phyloP scores from a whole-genome alignment of 2,329 filamentous ascomycete species.

The Diaporthe destruens region DNA sequence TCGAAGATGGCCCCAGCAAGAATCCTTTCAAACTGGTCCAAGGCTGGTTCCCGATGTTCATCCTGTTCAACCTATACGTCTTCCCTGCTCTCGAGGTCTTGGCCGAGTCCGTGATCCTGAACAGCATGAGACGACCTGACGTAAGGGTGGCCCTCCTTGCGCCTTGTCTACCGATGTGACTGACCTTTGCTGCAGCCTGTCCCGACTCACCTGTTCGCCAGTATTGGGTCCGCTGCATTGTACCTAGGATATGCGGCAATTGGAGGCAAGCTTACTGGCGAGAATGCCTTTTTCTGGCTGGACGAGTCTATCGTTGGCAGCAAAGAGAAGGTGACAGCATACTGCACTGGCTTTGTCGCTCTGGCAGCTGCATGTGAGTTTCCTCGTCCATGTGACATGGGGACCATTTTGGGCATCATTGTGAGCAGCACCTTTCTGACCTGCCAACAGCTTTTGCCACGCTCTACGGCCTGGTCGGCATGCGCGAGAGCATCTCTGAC shows the following conservation, averaged over 20 bases:
- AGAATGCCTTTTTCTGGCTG: slow-evolving; percentile 65
- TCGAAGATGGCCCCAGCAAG: slow-evolving; percentile 11
- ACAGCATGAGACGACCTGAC: slow-evolving; percentile 65
- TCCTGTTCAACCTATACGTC: slow-evolving; percentile 60
- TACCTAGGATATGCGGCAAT: slow-evolving; percentile 65
- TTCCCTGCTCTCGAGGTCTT: slow-evolving; percentile 58
- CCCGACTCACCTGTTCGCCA: slow-evolving; percentile 57
- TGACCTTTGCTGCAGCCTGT: slow-evolving; percentile 54
- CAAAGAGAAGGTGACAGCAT: slow-evolving; percentile 58
- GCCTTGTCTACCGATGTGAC: not conserved
- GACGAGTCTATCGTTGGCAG: slow-evolving; percentile 59
- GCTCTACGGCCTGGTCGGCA: slow-evolving; percentile 62
- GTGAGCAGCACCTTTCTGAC: slow-evolving; percentile 13
- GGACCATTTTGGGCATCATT: not conserved
- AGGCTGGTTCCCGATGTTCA: slow-evolving; percentile 61
- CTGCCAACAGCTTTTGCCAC: slow-evolving; percentile 58
- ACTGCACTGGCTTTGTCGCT: slow-evolving; percentile 59
- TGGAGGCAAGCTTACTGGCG: slow-evolving; percentile 60
- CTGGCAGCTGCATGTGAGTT: slow-evolving; percentile 60
- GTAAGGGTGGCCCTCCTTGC: slow-evolving; percentile 50
- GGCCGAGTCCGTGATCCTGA: slow-evolving; percentile 62
- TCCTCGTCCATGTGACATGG: not conserved
- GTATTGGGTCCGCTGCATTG: slow-evolving; percentile 55
- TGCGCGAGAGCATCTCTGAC: slow-evolving; percentile 57
- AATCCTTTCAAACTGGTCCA: slow-evolving; percentile 60